Conservation (phyloP, 2,329 filamentous ascomycete species). For the Trichoderma sp. region DNA sequence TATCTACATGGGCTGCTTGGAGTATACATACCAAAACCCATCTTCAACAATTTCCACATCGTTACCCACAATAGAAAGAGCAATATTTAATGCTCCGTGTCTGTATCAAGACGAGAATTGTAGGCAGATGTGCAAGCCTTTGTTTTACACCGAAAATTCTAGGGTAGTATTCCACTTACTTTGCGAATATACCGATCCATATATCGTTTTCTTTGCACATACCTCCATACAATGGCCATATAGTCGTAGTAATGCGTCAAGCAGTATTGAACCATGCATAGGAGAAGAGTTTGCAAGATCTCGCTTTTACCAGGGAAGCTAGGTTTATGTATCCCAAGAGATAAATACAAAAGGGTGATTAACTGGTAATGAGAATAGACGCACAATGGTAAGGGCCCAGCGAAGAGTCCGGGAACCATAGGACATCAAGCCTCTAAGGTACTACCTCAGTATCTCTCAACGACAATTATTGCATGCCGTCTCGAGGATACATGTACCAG, state of each 20-base stretch:
- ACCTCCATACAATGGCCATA: background rate
- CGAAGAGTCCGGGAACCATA: background rate
- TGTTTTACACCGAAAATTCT: background rate
- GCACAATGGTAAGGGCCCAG: too few species aligned
- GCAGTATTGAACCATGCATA: background rate
- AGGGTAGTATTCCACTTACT: background rate
- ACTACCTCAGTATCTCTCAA: too few species aligned
- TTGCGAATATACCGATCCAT: background rate
- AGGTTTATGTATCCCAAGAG: background rate
- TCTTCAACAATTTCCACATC: too few species aligned
- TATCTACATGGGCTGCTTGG: too few species aligned
- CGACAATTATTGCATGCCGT: too few species aligned
- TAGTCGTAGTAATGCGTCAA: background rate
- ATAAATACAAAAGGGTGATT: background rate
- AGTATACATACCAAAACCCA: rapidly evolving
- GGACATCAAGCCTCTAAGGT: background rate
- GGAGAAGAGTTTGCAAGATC: too few species aligned
- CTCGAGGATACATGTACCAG: too few species aligned
- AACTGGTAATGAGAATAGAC: background rate
- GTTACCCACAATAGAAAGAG: too few species aligned
- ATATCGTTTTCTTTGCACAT: background rate
- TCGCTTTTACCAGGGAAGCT: background rate
- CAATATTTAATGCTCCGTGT: background rate
- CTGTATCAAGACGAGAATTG: too few species aligned
- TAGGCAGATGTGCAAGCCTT: too few species aligned